phyloP scores from a whole-genome alignment of 2,329 filamentous ascomycete genomes.

The Malbranchea cinnamomea region DNA sequence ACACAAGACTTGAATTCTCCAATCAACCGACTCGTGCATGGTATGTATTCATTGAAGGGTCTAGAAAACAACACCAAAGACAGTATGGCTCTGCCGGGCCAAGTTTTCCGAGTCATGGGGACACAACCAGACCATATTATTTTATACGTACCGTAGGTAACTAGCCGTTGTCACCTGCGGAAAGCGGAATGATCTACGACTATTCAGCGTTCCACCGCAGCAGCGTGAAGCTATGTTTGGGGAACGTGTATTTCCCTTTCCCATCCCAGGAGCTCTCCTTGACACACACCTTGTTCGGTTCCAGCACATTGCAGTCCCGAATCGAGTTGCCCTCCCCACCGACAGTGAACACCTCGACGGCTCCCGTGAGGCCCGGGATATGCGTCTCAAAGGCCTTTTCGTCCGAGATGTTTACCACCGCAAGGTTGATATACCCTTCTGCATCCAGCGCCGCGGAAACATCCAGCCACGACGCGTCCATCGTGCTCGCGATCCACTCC shows the following conservation, averaged over 20 bases:
- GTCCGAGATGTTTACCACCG: conserved; percentile 58
- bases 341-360: conserved; percentile 49
- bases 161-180: too few relatives aligned
- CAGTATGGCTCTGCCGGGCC: too few relatives aligned
- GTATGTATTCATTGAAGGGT: too few relatives aligned
- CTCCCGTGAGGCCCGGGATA: conserved; percentile 40
- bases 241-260: conserved; percentile 47
- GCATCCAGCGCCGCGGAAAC: conserved; percentile 29
- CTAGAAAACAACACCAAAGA: too few relatives aligned
- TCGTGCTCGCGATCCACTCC: conserved; percentile 26
- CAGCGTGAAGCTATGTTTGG: conserved; percentile 56
- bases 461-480: conserved; percentile 50
- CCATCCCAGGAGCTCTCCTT: conserved; percentile 49
- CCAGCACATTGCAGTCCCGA: conserved; percentile 49
- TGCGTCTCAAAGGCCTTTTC: conserved; percentile 43
- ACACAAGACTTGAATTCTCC: too few relatives aligned
- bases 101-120: too few relatives aligned
- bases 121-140: too few relatives aligned
- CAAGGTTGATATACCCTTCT: conserved; percentile 48
- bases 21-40: too few relatives aligned
- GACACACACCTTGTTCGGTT: conserved; percentile 47
- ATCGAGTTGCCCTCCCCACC: conserved; percentile 41
- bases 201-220: conserved; percentile 43
- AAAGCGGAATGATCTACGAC: too few relatives aligned
- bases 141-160: too few relatives aligned